These are phyloP conservation scores for Phaffia tasmanica DNA, from an alignment of 768 basidiomycete genomes.

Conservation along the genomic window DNA sequence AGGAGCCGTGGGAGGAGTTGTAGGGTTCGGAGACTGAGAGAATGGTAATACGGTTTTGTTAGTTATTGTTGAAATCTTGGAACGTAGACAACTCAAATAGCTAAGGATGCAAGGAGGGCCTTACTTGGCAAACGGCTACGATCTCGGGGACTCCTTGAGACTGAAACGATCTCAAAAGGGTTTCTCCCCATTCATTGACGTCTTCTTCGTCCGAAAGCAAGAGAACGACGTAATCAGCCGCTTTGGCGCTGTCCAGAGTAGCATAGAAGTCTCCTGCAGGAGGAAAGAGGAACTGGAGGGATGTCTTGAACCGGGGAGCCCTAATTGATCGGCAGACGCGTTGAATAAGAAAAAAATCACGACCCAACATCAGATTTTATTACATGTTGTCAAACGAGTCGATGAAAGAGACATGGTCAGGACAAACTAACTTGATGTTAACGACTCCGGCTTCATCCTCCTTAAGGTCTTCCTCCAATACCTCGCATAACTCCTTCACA, in stretches of 20 bases:
- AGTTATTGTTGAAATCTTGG: too few relatives aligned
- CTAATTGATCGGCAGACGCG: conserved; percentile 39
- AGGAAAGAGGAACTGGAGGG: conserved; percentile 72
- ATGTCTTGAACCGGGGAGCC: conserved; percentile 80
- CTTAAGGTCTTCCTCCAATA: conserved; percentile 45
- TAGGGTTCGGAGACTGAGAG: conserved; percentile 19
- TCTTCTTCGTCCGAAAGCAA: conserved; percentile 69
- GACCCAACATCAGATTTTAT: not conserved
- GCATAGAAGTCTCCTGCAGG: conserved; percentile 61
- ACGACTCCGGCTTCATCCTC: conserved; percentile 45
- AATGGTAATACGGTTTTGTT: not conserved
- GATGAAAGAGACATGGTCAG: not conserved
- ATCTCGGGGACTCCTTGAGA: conserved; percentile 81
- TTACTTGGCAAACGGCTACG: conserved; percentile 58
- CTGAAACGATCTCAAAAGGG: conserved; percentile 72
- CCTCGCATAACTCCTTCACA: conserved; percentile 50
- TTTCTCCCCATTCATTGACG: conserved; percentile 76
- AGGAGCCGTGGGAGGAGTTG: conserved; percentile 10
- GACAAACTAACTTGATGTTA: conserved; percentile 54
- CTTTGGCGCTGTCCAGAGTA: conserved; percentile 71
- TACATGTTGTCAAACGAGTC: not conserved
- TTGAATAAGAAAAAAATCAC: not conserved
- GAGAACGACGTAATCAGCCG: conserved; percentile 81
- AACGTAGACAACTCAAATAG: not conserved
- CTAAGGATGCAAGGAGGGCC: conserved; percentile 26